phyloP scores from a whole-genome alignment of 2,329 filamentous ascomycete species.

The Claviceps fusiformis region DNA sequence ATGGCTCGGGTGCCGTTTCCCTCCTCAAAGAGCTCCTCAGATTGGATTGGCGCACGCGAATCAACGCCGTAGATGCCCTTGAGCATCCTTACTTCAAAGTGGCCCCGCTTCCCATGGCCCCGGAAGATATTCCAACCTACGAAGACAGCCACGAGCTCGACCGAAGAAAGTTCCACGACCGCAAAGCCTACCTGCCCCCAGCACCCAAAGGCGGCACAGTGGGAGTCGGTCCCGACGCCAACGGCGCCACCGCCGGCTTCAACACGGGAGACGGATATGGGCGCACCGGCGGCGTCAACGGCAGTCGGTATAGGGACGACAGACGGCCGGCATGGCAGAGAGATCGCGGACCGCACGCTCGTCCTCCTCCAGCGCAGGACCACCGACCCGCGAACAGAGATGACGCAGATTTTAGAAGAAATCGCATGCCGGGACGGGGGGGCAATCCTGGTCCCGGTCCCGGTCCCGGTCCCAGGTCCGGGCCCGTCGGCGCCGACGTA shows the following conservation, averaged over 20 bases:
- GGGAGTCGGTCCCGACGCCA: slow-evolving; percentile 52
- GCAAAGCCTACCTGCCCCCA: slow-evolving; percentile 72
- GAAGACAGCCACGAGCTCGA: slow-evolving; percentile 97
- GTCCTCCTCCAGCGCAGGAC: slow-evolving; percentile 36
- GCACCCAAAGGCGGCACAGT: slow-evolving; percentile 87
- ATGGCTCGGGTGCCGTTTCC: slow-evolving; percentile 59
- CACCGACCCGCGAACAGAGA: slow-evolving; percentile 17
- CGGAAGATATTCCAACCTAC: slow-evolving; percentile 79
- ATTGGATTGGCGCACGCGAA: slow-evolving; percentile 75
- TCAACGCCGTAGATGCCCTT: slow-evolving; percentile 88
- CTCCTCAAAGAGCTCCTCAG: slow-evolving; percentile 71
- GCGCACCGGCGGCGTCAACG: slow-evolving; percentile 32
- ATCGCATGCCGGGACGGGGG: slow-evolving; percentile 20
- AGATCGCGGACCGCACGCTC: slow-evolving; percentile 36
- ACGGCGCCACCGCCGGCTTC: slow-evolving; percentile 32
- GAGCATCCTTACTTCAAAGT: slow-evolving; percentile 85
- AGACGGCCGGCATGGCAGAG: slow-evolving; percentile 41
- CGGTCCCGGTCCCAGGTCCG: neutral
- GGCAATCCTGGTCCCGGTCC: neutral
- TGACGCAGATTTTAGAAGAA: slow-evolving; percentile 27
- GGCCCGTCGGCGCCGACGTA: slow-evolving; percentile 18
- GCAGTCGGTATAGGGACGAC: slow-evolving; percentile 31
- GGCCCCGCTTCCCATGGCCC: slow-evolving; percentile 62
- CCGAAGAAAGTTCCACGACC: slow-evolving; percentile 74
- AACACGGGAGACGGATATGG: slow-evolving; percentile 37